Evolutionary conservation across 208 protist species (phyloP), one percentile per base, ranked within the genome.

Genomic region (Trypanosoma melophagium): DNA sequence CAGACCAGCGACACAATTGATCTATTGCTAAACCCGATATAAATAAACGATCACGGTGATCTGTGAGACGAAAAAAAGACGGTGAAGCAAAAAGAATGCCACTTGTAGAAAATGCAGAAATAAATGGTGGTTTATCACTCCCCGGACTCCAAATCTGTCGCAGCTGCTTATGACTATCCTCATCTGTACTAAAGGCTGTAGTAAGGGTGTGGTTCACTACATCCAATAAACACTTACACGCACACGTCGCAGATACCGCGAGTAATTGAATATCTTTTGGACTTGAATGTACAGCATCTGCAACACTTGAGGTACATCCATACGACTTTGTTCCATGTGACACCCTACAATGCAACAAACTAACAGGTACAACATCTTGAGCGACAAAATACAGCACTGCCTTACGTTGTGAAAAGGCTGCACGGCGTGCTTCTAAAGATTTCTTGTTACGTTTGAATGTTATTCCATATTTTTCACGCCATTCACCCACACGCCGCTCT

Each of bases 311-410:
- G 0, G 45, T 42, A 49, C 56, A 64, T 5, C 45, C 22, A 47
- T 61, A 16, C 1, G 57, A 17, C 22, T 50, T 60, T 19, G 31
- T 19, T 12, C 8, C 12, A 3, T 5, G 1, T 35, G 22, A 31
- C 31, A 79, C 49, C 35, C 53, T 19, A 53, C 60, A 72, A 22
- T 60, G 66, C 0, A 84, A 64, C 0, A 76, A 52, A 67, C 70
- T 84, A 24, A 84, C 19, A 9, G 79, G 79, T 14, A 84, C 60
- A 31, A 79, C 65, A 47, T 86, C 56, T 50, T 80, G 67, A 0
- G 24, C 38, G 0, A 89, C 60, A 77, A 90, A 93, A 61, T 70
- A 88, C 14, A 90, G 63, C 12, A 90, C 25, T 2, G 79, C 75
- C 25, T 69, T 72, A 31, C 87, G 87, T 12, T 80, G 81, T 38